These are phyloP conservation scores for Secale cereale DNA, from an alignment of 176 grass and related monocot species.

Conservation along the genomic window DNA sequence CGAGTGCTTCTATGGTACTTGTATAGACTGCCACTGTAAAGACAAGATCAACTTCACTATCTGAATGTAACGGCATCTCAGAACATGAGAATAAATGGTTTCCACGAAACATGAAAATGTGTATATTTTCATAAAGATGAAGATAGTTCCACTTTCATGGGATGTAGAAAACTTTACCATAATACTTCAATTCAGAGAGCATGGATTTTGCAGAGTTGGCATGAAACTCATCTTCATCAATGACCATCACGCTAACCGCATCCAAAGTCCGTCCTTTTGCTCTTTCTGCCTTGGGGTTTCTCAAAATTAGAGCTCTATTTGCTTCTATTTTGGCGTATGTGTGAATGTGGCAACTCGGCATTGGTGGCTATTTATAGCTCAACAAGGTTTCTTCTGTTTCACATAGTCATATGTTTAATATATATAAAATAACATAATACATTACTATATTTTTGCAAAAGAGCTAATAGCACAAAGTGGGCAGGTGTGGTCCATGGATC, in stretches of 20 bases:
- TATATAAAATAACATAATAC: neutral
- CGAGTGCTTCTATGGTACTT: conserved; percentile 26
- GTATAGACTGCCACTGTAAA: conserved; percentile 13
- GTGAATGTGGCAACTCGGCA: neutral
- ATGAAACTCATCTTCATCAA: conserved; percentile 17
- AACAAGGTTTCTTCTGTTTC: neutral
- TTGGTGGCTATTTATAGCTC: conserved; percentile 9
- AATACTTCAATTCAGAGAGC: neutral
- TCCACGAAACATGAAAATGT: neutral
- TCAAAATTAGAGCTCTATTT: neutral
- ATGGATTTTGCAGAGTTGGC: neutral
- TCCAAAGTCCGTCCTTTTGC: neutral
- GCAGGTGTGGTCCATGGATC: neutral
- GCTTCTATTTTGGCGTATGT: neutral
- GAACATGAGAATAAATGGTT: neutral
- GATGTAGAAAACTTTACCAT: neutral
- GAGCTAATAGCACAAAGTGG: neutral
- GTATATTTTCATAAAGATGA: neutral
- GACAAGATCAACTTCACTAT: neutral
- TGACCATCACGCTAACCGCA: neutral
- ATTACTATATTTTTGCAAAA: neutral
- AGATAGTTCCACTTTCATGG: neutral
- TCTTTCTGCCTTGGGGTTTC: neutral
- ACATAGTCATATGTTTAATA: neutral
- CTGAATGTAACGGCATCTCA: neutral